Base-by-base conservation (phyloP, 2,329 filamentous ascomycete genomes). In the Penicillium sumatraense region DNA sequence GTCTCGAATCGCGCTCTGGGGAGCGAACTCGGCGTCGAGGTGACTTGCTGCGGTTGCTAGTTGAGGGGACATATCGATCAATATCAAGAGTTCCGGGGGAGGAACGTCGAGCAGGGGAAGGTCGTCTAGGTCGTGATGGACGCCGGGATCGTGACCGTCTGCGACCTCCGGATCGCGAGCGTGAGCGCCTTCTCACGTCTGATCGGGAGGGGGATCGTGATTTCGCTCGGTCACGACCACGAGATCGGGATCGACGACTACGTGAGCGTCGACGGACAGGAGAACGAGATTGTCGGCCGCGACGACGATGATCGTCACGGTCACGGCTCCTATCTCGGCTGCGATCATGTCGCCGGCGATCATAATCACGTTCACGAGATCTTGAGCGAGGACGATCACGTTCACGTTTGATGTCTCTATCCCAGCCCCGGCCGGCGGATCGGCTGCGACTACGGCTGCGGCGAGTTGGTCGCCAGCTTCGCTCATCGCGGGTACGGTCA, bases 51-150 rank as follows among this genome's bases (percentile, higher is more conserved):
- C 75, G 70, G 36, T 69, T 69, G 54, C 74, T 76, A 8, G 72
- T 76, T 11, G 70, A 52, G 7, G 75, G 75, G 2, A 77, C 72
- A 53, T 77, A 77, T n/a, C 75, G 73, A 59, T 77, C 75, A 53
- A 77, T 77, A 52, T 77, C 75, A 27, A 73, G 66, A 49, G 68
- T 60, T 48, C 66, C 68, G 14, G 68, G 71, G 2, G 71, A 69
- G 27, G 62, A 63, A 21, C 68, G 64, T 35, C 67, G 62, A 31
- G 61, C 62, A 21, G 64, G 62, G 8, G 70, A 71, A 16, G 64
- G 63, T 44, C 42, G 24, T 21, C 42, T 29, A 21, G 42, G 31
- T 20, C 42, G 24, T 21, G 42, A 46, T 31, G 42, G 5, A 11
- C 66, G 68, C 20, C 70, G 69, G 36, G 72, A 75, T 18, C 65